Evolutionary conservation across 768 basidiomycete species (phyloP), one percentile per base, ranked within the genome.

Genomic region (Rossbeevera mucosa): DNA sequence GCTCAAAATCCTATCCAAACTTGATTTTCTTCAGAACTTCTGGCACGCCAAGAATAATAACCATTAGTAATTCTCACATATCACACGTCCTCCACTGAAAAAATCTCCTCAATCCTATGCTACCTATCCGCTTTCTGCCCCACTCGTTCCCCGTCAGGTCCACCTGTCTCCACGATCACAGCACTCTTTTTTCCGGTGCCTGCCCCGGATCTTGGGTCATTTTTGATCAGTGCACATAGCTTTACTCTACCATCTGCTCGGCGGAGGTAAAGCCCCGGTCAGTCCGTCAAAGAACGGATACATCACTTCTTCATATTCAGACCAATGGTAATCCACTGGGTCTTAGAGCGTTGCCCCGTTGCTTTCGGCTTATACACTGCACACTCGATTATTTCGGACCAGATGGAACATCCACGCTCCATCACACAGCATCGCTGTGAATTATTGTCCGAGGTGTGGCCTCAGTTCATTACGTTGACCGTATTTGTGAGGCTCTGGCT

Each of bases 1-100:
- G 22, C 49, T 54, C 48, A 46, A 60, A 55, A 60, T 9, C 40
- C 51, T 51, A 62, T 45, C 52, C 24, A 33, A 53, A 57, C 40
- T 22, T 44, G 47, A 31, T 31, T 41, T 38, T 50, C 22, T 29
- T 48, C 43, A 30, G 48, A 51, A 55, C 38, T 25, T 36, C 44
- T 26, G 41, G 20, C 41, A 43, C 38, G 7, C 50, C 44, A 41
- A 25, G 29, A 48, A 52, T 26, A 36, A 40, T 26, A 38, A 9
- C 33, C n/a, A n/a, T n/a, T n/a, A 4, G 28, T 29, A 41, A 28
- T 44, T 54, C 46, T 48, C 58, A 57, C 38, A 44, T 33, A 7
- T 16, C 24, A 21, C 6, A 29, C 6, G 44, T 22, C 26, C 14
- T 41, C 16, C 21, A 20, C 28, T 29, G 22, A 43, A 24, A 21